Evolutionary conservation across 2,329 filamentous ascomycete genomes (phyloP), one percentile per base, ranked within the genome.

Genomic region (Aspergillus fructus): DNA sequence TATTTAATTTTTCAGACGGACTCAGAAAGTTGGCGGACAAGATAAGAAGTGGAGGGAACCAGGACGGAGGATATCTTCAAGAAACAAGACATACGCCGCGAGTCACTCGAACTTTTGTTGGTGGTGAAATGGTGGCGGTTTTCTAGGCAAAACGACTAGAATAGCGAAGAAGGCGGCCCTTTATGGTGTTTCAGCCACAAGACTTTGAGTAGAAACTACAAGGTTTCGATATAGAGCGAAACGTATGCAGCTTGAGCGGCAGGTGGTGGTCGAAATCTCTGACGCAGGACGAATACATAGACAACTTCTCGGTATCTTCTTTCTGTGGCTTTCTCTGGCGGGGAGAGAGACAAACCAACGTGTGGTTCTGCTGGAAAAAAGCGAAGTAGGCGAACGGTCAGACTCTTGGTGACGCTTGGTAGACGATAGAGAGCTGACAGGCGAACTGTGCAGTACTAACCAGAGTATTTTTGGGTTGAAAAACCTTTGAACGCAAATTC

Each of bases 251-350:
- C 90, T 91, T 91, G 84, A 91, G 87, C 84, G 91, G 91, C 85
- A 88, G 88, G 82, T 89, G 87, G 88, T 93, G 89, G 90, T 88
- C 90, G 87, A 91, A 92, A 88, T 91, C 87, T 89, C 90, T 86
- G 86, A 85, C 85, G 87, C 89, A 89, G 90, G 91, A 89, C 91
- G 92, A 92, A 96, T 96, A 96, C 92, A 96, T 96, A 96, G 90
- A 96, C 91, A 89, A 81, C 68, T 74, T 71, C 68, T 71, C 74
- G 63, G 66, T 66, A 63, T 65, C 62, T 64, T 65, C 64, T 64
- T 66, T 68, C 58, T 65, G 64, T 67, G 68, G 69, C 67, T 73
- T 71, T 73, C 70, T 73, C 72, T 68, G 68, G 65, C 69, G 61
- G 62, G 59, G 60, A 63, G 70, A 68, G 71, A 67, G 62, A 67